phyloP scores from a whole-genome alignment of 345 rosid species.

The Lumnitzera racemosa region DNA sequence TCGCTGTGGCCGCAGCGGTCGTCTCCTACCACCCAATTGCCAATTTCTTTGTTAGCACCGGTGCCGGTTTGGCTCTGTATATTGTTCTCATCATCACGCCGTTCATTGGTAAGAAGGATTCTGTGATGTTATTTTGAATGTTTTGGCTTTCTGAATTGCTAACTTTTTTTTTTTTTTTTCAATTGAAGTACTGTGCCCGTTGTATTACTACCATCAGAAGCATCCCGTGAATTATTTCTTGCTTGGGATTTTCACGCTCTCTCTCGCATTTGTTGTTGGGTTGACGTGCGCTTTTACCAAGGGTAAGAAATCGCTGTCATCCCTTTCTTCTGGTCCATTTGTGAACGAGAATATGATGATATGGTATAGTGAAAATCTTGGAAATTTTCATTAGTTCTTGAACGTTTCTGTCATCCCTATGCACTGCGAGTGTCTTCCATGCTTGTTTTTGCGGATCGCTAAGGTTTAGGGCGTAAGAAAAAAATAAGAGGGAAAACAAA shows the following conservation, averaged over 20 bases:
- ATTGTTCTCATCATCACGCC: conserved; percentile 67
- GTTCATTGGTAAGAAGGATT: conserved; percentile 42
- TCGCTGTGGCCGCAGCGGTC: conserved; percentile 72
- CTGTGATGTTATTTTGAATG: background rate
- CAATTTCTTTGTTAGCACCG: conserved; percentile 52
- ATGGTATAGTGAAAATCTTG: too few relatives aligned
- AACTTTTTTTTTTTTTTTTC: background rate
- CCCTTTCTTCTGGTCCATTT: too few relatives aligned
- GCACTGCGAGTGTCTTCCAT: too few relatives aligned
- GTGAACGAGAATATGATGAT: too few relatives aligned
- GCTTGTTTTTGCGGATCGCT: too few relatives aligned
- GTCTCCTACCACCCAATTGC: conserved; percentile 59
- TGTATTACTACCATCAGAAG: conserved; percentile 77
- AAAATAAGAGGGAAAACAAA: too few relatives aligned
- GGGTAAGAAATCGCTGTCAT: conserved; percentile 7
- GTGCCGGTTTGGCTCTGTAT: conserved; percentile 67
- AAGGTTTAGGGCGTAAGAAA: too few relatives aligned
- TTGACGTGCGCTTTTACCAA: conserved; percentile 84
- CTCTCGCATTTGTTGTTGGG: conserved; percentile 73
- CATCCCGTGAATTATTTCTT: conserved; percentile 84
- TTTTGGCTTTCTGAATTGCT: too few relatives aligned
- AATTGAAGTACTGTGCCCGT: conserved; percentile 58
- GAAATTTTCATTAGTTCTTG: too few relatives aligned
- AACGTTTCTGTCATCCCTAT: too few relatives aligned
- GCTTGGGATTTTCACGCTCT: conserved; percentile 65